Percentiles rank a stretch among this genome's conserved stretches.
These are phyloP conservation scores for Malus fusca DNA, from an alignment of 306 rosid genomes.

Conservation along the genomic window DNA sequence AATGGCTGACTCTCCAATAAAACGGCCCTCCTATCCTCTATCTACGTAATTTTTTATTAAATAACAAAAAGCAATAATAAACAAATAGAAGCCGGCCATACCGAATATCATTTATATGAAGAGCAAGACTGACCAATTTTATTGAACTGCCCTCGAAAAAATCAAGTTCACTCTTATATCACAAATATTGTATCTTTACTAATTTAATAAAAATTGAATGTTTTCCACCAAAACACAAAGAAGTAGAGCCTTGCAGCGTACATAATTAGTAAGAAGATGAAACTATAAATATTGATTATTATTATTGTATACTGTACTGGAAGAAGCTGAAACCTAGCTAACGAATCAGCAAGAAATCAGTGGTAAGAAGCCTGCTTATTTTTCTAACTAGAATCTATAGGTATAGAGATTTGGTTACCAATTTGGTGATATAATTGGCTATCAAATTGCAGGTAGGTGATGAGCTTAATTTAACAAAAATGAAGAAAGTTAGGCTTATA, in stretches of 20 bases:
- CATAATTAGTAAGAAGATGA: no score
- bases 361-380: background rate
- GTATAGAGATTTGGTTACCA: constrained; percentile 22
- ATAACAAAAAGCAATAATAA: no score
- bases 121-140: no score
- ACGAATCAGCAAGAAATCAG: background rate
- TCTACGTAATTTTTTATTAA: no score
- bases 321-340: background rate
- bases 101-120: no score
- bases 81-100: no score
- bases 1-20: no score
- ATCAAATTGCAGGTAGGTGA: constrained; percentile 18
- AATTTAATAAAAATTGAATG: background rate
- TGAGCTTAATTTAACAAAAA: background rate
- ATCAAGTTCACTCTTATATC: background rate
- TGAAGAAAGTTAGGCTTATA: constrained; percentile 18
- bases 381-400: constrained; percentile 11
- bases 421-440: constrained; percentile 7
- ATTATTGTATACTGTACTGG: background rate
- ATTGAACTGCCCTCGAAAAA: no score
- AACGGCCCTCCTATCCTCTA: no score
- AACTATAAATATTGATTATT: no score
- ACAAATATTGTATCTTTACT: no score
- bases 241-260: background rate
- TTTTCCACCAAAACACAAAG: background rate